A percentile compares a stretch with the other conserved stretches of the same genome.
Conservation (phyloP, 495 filamentous ascomycete species). For the Penicillium goetzii region DNA sequence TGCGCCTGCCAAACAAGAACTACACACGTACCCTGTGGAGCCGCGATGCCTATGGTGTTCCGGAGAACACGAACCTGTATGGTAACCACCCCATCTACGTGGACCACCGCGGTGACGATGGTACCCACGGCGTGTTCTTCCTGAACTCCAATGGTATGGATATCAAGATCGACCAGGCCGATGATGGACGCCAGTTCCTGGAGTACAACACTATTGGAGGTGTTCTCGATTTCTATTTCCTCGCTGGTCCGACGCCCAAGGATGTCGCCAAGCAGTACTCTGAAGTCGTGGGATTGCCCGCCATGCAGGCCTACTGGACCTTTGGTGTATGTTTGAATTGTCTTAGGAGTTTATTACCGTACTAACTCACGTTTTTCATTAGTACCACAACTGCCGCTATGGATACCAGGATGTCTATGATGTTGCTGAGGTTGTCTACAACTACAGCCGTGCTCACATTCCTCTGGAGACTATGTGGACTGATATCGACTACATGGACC, state of each 20-base stretch:
- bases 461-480: constrained; percentile 91
- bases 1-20: constrained; percentile 70
- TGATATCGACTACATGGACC: constrained; percentile 81
- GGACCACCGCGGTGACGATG: constrained; percentile 67
- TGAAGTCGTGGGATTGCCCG: constrained; percentile 66
- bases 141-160: constrained; percentile 89
- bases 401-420: constrained; percentile 78
- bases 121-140: constrained; percentile 82
- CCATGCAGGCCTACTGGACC: constrained; percentile 85
- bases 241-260: constrained; percentile 71
- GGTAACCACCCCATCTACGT: constrained; percentile 85
- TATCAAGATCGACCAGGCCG: constrained; percentile 72
- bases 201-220: constrained; percentile 86
- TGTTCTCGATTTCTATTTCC: constrained; percentile 82
- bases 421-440: constrained; percentile 77
- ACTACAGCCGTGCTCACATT: constrained; percentile 75
- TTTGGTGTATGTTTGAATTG: constrained; percentile 57
- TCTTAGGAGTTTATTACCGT: too few relatives aligned
- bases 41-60: constrained; percentile 70
- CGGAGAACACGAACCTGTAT: constrained; percentile 75
- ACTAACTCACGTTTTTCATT: not conserved
- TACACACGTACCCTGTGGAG: constrained; percentile 84
- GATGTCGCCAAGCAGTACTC: constrained; percentile 77
- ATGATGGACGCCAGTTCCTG: constrained; percentile 67
- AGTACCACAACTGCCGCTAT: constrained; percentile 82